phyloP scores from a whole-genome alignment of 352 stramenopile species.

The Pythium rishiriense region DNA sequence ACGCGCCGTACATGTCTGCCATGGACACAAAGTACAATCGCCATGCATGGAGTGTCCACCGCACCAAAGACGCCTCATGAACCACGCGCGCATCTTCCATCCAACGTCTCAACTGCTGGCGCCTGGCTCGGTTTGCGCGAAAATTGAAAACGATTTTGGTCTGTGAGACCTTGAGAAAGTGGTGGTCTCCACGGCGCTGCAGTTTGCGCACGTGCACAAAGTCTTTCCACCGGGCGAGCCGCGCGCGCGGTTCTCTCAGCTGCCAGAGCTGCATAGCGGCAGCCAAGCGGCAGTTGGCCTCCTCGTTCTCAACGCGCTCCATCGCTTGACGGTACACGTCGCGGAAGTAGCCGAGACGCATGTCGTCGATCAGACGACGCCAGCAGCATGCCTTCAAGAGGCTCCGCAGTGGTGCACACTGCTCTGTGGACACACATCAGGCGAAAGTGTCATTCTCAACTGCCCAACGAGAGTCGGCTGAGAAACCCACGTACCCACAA shows the following conservation, averaged over 20 bases:
- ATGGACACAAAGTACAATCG: slow-evolving; percentile 42
- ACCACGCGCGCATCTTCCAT: slow-evolving; percentile 22
- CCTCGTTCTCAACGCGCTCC: slow-evolving; percentile 39
- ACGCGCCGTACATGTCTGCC: slow-evolving; percentile 38
- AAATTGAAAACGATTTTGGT: slow-evolving; percentile 34
- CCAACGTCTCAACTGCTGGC: slow-evolving; percentile 32
- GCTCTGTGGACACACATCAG: slow-evolving; percentile 15
- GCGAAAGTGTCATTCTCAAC: not conserved
- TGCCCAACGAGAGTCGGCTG: too few relatives aligned
- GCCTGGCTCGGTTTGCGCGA: slow-evolving; percentile 18
- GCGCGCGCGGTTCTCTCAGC: slow-evolving; percentile 42
- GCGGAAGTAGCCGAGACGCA: slow-evolving; percentile 49
- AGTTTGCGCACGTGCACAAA: slow-evolving; percentile 44
- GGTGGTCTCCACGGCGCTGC: slow-evolving; percentile 28
- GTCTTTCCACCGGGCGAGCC: slow-evolving; percentile 46
- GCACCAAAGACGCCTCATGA: slow-evolving; percentile 31
- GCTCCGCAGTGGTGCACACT: slow-evolving; percentile 26
- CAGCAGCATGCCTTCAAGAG: slow-evolving; percentile 45
- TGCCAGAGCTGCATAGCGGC: slow-evolving; percentile 46
- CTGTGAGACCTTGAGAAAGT: slow-evolving; percentile 27
- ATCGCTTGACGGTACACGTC: slow-evolving; percentile 47
- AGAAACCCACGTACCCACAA: slow-evolving; percentile 24
- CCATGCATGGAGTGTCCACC: slow-evolving; percentile 43
- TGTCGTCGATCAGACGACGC: slow-evolving; percentile 60
- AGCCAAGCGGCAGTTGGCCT: slow-evolving; percentile 31